Conservation (phyloP, 352 stramenopile species). For the Globisporangium splendens region DNA sequence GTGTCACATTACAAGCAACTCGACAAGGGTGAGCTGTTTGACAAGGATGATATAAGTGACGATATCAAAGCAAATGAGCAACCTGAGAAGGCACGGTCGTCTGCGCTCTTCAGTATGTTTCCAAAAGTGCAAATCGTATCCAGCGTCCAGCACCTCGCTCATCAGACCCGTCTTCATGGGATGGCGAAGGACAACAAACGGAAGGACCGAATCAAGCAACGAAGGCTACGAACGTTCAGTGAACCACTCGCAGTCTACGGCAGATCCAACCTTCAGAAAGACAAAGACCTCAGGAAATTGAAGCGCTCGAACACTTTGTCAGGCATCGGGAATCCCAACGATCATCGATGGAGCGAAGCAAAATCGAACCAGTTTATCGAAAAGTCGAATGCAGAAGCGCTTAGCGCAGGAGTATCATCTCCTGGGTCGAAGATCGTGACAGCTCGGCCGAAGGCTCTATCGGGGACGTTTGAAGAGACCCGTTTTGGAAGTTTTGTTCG, state of each 20-base stretch:
- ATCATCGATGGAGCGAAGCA: constrained; percentile 63
- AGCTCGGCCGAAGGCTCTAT: constrained; percentile 49
- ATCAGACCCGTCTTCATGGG: constrained; percentile 61
- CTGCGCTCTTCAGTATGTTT: constrained; percentile 78
- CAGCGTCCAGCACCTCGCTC: constrained; percentile 70
- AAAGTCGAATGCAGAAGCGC: constrained; percentile 55
- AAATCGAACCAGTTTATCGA: constrained; percentile 75
- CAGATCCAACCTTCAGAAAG: constrained; percentile 27
- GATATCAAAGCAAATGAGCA: constrained; percentile 55
- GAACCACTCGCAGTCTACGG: constrained; percentile 45
- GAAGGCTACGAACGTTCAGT: constrained; percentile 46
- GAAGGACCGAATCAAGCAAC: constrained; percentile 23
- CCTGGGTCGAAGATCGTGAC: constrained; percentile 23
- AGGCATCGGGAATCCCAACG: constrained; percentile 65
- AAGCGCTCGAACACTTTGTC: constrained; percentile 71
- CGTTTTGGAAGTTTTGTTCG: constrained; percentile 46
- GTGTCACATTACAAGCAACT: constrained; percentile 55
- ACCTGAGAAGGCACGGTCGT: constrained; percentile 46
- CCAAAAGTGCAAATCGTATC: constrained; percentile 83
- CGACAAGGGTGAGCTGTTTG: constrained; percentile 66
- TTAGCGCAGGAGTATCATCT: constrained; percentile 29
- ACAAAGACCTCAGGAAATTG: constrained; percentile 34
- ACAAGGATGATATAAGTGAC: constrained; percentile 79
- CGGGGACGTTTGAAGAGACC: constrained; percentile 55
- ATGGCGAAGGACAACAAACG: constrained; percentile 40